Conservation (phyloP, 1,284 basidiomycete genomes). For the Crucibulum parvulum region DNA sequence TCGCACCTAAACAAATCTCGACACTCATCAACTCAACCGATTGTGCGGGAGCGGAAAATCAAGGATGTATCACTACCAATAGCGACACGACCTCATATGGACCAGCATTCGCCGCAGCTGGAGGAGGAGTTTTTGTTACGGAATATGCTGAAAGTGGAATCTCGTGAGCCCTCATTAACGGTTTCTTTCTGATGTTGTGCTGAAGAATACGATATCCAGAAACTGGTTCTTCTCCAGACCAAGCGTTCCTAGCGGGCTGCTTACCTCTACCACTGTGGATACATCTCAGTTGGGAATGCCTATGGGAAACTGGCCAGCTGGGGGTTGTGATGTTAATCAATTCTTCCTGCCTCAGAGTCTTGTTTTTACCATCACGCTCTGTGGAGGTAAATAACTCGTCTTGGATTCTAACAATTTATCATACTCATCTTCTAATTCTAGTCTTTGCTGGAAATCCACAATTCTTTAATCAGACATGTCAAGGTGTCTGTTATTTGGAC, state of each 20-base stretch:
- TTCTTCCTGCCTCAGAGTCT: slow-evolving; percentile 74
- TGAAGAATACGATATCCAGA: slow-evolving; percentile 29
- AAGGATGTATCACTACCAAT: slow-evolving; percentile 67
- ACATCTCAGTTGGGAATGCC: slow-evolving; percentile 71
- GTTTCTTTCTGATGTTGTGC: too few species aligned
- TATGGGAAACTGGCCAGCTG: slow-evolving; percentile 69
- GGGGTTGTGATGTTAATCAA: slow-evolving; percentile 61
- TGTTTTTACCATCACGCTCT: slow-evolving; percentile 80
- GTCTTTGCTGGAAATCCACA: slow-evolving; percentile 53
- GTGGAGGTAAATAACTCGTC: slow-evolving; percentile 61
- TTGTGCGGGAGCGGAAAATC: slow-evolving; percentile 35
- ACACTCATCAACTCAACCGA: not conserved
- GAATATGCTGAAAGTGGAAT: slow-evolving; percentile 71
- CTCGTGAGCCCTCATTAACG: slow-evolving; percentile 42
- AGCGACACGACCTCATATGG: slow-evolving; percentile 49
- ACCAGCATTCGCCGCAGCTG: slow-evolving; percentile 61
- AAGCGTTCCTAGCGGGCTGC: slow-evolving; percentile 61
- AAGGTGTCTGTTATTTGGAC: slow-evolving; percentile 71
- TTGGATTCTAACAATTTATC: not conserved
- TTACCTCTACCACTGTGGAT: slow-evolving; percentile 63
- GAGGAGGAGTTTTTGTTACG: slow-evolving; percentile 77
- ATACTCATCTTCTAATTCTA: slow-evolving; percentile 10
- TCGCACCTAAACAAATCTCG: not conserved
- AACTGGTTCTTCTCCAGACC: slow-evolving; percentile 81
- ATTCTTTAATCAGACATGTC: slow-evolving; percentile 70